phyloP scores from a whole-genome alignment of 2,329 filamentous ascomycete genomes.

The Trichophyton mentagrophytes region DNA sequence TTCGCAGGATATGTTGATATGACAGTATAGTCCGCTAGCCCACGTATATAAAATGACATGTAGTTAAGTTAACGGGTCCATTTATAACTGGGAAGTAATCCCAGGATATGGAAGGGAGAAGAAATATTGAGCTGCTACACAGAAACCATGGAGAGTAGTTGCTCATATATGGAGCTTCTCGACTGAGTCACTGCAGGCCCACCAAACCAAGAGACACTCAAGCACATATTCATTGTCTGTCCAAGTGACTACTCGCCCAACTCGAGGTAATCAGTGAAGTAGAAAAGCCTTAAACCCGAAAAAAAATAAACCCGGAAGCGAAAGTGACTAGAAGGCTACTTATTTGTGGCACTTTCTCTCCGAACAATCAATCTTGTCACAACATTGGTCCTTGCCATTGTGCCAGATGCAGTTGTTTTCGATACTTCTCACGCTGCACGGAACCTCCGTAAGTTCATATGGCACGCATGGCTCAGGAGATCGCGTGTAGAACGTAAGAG shows the following conservation, averaged over 20 bases:
- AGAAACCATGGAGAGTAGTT: too few relatives aligned
- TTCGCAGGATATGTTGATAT: too few relatives aligned
- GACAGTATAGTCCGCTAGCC: too few relatives aligned
- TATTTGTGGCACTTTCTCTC: conserved; percentile 2
- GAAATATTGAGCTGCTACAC: too few relatives aligned
- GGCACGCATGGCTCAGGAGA: not conserved
- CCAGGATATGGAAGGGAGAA: too few relatives aligned
- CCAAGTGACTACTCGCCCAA: not conserved
- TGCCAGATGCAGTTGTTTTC: conserved; percentile 3
- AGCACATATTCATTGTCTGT: not conserved
- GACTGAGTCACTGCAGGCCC: too few relatives aligned
- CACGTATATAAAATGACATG: too few relatives aligned
- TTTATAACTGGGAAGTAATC: too few relatives aligned
- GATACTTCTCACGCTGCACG: not conserved
- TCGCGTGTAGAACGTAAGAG: not conserved
- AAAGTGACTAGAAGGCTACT: not conserved
- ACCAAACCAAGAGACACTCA: too few relatives aligned
- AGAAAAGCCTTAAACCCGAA: not conserved
- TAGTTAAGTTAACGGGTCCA: too few relatives aligned
- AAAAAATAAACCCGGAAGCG: not conserved
- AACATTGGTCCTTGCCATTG: conserved; percentile 5
- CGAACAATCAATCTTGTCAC: conserved; percentile 5
- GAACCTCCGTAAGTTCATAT: conserved; percentile 4
- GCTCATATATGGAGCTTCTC: too few relatives aligned
- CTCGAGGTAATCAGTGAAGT: too few relatives aligned